These are phyloP conservation scores for Aspergillus vadensis DNA, from an alignment of 2,329 filamentous ascomycete species.

Conservation along the genomic window DNA sequence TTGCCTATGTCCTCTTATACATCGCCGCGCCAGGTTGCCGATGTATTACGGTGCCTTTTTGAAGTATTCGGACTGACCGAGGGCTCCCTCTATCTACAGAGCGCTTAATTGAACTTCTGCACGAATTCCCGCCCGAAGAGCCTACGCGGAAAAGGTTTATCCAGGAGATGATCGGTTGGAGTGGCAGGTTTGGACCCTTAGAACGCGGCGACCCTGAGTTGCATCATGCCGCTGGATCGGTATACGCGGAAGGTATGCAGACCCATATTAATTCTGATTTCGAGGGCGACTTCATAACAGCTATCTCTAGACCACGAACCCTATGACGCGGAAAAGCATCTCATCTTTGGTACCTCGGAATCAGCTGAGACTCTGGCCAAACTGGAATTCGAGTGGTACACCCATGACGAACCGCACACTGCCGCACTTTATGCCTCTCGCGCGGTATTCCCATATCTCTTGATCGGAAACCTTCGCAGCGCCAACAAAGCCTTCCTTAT, in stretches of 20 bases:
- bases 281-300: constrained; percentile 12
- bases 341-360: constrained; percentile 84
- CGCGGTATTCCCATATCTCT: constrained; percentile 84
- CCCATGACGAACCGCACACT: constrained; percentile 80
- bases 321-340: constrained; percentile 90
- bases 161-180: constrained; percentile 84
- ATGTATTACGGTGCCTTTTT: neutral
- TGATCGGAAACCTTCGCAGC: constrained; percentile 85
- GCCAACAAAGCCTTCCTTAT: constrained; percentile 80
- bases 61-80: neutral
- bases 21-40: neutral
- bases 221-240: constrained; percentile 83
- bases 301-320: constrained; percentile 70
- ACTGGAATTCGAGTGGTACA: constrained; percentile 94
- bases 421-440: constrained; percentile 84
- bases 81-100: constrained; percentile 34
- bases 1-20: neutral
- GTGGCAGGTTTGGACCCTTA: constrained; percentile 78
- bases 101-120: constrained; percentile 73
- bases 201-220: constrained; percentile 92
- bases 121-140: constrained; percentile 78
- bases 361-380: constrained; percentile 77
- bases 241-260: constrained; percentile 74
- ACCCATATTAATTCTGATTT: neutral
- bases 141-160: constrained; percentile 93